Evolutionary conservation across 345 rosid genomes (phyloP).

Genomic region (Physaria fendleri): DNA sequence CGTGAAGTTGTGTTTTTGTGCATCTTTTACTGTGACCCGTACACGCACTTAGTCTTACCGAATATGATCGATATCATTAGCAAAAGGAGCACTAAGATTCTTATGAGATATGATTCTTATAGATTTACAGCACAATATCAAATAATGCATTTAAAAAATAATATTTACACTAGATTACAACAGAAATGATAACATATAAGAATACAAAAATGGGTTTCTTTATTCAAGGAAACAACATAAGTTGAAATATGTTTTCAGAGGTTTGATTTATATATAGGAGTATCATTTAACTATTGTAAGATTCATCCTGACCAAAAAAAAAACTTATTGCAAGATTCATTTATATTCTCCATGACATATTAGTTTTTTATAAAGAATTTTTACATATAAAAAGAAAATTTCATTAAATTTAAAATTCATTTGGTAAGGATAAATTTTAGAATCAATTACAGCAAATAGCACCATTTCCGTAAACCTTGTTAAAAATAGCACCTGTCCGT

Average conservation of each 20-base stretch:
- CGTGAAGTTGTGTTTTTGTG: constrained; percentile 24
- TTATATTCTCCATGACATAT: too few species aligned
- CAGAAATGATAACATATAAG: not conserved
- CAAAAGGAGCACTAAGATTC: constrained; percentile 10
- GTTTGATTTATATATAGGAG: not conserved
- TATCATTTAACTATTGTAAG: not conserved
- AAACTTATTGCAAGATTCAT: too few species aligned
- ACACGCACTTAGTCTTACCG: constrained; percentile 25
- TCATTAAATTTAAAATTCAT: too few species aligned
- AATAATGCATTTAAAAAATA: not conserved
- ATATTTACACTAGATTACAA: not conserved
- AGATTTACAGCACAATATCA: not conserved
- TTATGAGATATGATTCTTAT: constrained; percentile 8
- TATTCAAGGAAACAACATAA: not conserved
- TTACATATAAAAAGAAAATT: too few species aligned
- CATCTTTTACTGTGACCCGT: constrained; percentile 22
- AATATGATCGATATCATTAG: constrained; percentile 11
- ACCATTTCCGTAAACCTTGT: too few species aligned
- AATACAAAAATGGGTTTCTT: not conserved
- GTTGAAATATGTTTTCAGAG: not conserved
- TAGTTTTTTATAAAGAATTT: too few species aligned
- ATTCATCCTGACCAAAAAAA: too few species aligned
- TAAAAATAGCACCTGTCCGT: too few species aligned
- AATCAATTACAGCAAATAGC: too few species aligned
- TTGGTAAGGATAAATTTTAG: too few species aligned